Evolutionary conservation across 371 early-diverging fungal genomes (phyloP).

Genomic region (Neoconidiobolus thromboides): DNA sequence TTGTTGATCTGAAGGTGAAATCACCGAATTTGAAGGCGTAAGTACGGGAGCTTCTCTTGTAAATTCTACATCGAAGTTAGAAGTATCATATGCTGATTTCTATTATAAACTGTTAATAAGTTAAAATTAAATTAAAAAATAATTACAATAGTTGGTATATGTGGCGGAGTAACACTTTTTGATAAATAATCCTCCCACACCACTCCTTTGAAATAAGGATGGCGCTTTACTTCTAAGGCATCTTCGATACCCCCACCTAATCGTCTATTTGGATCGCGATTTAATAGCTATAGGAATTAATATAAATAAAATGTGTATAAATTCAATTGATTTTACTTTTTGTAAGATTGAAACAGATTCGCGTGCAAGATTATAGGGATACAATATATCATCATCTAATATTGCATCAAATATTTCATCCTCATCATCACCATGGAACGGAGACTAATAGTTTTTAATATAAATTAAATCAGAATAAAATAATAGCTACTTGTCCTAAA

Average conservation of each 20-base stretch:
- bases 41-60: constrained; percentile 71
- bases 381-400: constrained; percentile 74
- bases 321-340: constrained; percentile 14
- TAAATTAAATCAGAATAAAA: neutral
- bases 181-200: constrained; percentile 81
- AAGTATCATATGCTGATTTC: constrained; percentile 59
- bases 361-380: constrained; percentile 72
- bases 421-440: constrained; percentile 87
- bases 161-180: constrained; percentile 69
- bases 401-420: constrained; percentile 92
- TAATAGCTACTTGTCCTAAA: constrained; percentile 36
- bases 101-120: neutral
- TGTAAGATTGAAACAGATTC: constrained; percentile 78
- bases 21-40: constrained; percentile 31
- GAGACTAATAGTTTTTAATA: constrained; percentile 21
- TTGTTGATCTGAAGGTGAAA: constrained; percentile 49
- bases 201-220: constrained; percentile 82
- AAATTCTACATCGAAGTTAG: constrained; percentile 92
- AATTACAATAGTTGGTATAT: constrained; percentile 45
- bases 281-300: constrained; percentile 25
- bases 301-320: no score
- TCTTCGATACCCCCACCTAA: constrained; percentile 68
- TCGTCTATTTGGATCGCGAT: constrained; percentile 74
- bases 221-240: constrained; percentile 72
- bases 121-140: no score